Evolutionary conservation across 768 basidiomycete species (phyloP).

Genomic region (Suillus brevipes): DNA sequence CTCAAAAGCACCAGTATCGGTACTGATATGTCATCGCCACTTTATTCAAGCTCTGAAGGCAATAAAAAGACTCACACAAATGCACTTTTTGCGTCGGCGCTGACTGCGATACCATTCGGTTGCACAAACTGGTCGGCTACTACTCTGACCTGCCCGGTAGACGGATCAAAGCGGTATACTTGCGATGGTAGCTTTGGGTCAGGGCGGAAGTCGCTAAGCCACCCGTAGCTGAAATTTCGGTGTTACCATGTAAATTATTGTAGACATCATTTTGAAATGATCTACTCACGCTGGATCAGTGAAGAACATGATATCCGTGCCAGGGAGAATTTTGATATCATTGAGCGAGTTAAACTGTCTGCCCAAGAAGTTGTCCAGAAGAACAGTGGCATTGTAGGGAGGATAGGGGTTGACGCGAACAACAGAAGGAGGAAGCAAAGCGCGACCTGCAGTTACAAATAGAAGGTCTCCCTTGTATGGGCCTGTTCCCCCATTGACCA

Average conservation of each 20-base stretch:
- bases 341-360: constrained; percentile 82
- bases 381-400: constrained; percentile 65
- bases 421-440: constrained; percentile 57
- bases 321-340: constrained; percentile 72
- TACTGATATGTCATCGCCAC: constrained; percentile 24
- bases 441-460: constrained; percentile 66
- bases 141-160: constrained; percentile 61
- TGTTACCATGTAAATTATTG: no score
- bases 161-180: constrained; percentile 74
- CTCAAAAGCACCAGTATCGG: constrained; percentile 34
- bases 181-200: constrained; percentile 67
- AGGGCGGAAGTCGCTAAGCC: constrained; percentile 64
- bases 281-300: constrained; percentile 63
- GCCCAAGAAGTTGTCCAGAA: constrained; percentile 79
- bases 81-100: constrained; percentile 58
- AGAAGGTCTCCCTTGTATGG: constrained; percentile 39
- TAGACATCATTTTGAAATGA: no score
- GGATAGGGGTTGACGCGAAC: constrained; percentile 61
- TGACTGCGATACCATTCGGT: constrained; percentile 75
- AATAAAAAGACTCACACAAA: constrained; percentile 50
- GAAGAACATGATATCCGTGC: constrained; percentile 68
- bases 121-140: constrained; percentile 75
- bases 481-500: no score
- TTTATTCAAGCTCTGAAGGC: constrained; percentile 7
- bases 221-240: constrained; percentile 52